phyloP scores from a whole-genome alignment of 2,329 filamentous ascomycete species.

The Talaromyces sp. region DNA sequence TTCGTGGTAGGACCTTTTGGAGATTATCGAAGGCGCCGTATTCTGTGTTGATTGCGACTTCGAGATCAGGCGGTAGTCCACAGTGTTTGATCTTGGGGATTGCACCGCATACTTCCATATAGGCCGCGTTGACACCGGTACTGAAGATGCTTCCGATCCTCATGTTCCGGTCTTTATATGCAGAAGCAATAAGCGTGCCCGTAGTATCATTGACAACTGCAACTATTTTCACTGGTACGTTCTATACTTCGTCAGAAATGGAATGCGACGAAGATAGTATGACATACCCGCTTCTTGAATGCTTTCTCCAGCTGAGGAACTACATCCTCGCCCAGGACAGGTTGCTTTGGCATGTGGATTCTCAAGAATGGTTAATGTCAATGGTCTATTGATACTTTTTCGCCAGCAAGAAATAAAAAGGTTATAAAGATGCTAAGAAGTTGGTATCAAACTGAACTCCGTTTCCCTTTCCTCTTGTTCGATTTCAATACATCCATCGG shows the following conservation, averaged over 20 bases:
- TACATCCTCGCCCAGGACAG: conserved; percentile 77
- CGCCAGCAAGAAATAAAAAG: too few species aligned
- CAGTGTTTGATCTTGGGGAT: conserved; percentile 84
- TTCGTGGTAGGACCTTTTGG: conserved; percentile 74
- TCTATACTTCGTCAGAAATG: conserved; percentile 45
- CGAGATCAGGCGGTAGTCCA: conserved; percentile 70
- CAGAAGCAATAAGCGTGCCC: conserved; percentile 86
- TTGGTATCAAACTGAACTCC: too few species aligned
- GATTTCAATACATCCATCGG: too few species aligned
- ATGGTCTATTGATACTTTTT: too few species aligned
- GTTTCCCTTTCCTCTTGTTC: too few species aligned
- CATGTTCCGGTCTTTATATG: conserved; percentile 82
- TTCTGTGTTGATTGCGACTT: conserved; percentile 91
- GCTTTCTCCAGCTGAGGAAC: conserved; percentile 78
- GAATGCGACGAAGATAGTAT: neutral
- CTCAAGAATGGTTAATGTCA: too few species aligned
- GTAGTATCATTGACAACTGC: conserved; percentile 94
- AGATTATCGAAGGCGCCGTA: conserved; percentile 93
- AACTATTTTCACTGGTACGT: conserved; percentile 78
- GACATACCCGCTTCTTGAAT: conserved; percentile 58
- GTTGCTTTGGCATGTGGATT: too few species aligned
- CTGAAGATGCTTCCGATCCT: conserved; percentile 94
- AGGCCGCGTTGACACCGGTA: conserved; percentile 91
- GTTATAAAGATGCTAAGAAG: too few species aligned
- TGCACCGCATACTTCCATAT: conserved; percentile 81